These are phyloP conservation scores for Penicillium decumbens DNA, from an alignment of 2,329 filamentous ascomycete species.

Conservation along the genomic window DNA sequence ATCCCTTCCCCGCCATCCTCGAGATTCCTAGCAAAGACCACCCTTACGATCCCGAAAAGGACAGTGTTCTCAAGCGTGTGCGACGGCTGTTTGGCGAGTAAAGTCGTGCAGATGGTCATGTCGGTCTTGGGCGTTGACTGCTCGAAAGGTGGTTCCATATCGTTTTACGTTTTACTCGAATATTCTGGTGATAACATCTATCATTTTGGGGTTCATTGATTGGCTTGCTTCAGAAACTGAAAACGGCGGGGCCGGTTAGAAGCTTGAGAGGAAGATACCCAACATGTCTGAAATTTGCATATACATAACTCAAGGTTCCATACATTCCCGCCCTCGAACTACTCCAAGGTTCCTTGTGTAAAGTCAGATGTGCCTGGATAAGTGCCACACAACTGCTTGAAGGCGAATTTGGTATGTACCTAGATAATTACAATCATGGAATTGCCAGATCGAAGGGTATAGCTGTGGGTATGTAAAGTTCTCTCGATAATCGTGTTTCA, in stretches of 20 bases:
- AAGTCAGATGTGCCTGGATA: no score
- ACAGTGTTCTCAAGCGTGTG: constrained; percentile 90
- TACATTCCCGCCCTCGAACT: neutral
- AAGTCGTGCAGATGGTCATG: neutral
- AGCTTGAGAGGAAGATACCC: constrained; percentile 24
- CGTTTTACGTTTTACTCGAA: constrained; percentile 2
- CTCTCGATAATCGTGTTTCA: neutral
- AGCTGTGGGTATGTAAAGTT: neutral
- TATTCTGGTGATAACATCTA: constrained; percentile 1
- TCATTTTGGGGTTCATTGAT: constrained; percentile 3
- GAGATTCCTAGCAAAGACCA: constrained; percentile 99
- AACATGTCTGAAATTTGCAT: constrained; percentile 16
- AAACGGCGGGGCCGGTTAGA: constrained; percentile 5
- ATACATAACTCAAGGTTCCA: constrained; percentile 4
- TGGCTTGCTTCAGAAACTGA: constrained; percentile 2
- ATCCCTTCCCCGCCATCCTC: constrained; percentile 90
- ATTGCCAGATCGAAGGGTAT: neutral
- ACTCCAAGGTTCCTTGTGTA: neutral
- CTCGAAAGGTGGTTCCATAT: constrained; percentile 4
- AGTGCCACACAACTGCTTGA: no score
- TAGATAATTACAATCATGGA: neutral
- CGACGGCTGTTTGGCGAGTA: constrained; percentile 63
- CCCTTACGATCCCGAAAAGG: constrained; percentile 97
- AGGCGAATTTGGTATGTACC: neutral
- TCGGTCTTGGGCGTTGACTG: constrained; percentile 4